phyloP scores from a whole-genome alignment of 495 filamentous ascomycete species.

The Penicillium desertorum region DNA sequence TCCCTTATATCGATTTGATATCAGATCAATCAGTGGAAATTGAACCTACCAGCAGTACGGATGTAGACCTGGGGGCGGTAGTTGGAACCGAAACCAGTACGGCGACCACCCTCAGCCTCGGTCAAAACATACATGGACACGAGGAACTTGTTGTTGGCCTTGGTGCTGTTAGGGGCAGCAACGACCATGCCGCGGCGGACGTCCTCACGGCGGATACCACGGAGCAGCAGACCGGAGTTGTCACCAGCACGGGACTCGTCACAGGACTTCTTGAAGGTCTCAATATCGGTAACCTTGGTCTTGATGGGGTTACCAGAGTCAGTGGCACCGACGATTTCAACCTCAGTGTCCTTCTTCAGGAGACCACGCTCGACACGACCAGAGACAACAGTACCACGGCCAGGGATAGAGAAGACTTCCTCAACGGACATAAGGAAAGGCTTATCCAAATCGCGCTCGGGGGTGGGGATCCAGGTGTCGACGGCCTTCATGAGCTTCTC shows the following conservation, averaged over 20 bases:
- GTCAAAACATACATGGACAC: conserved; percentile 93
- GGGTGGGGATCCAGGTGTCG: conserved; percentile 95
- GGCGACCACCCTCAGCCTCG: conserved; percentile 96
- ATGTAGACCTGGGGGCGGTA: conserved; percentile 96
- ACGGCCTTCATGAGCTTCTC: conserved; percentile 86
- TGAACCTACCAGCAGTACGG: conserved; percentile 72
- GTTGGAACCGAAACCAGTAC: conserved; percentile 88
- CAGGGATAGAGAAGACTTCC: conserved; percentile 97
- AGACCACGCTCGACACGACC: conserved; percentile 95
- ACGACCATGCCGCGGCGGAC: conserved; percentile 92
- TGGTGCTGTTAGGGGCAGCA: conserved; percentile 70
- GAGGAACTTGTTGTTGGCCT: conserved; percentile 85
- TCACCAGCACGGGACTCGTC: conserved; percentile 92
- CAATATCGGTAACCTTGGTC: conserved; percentile 98
- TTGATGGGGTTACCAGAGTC: conserved; percentile 65
- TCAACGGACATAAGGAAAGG: conserved; percentile 98
- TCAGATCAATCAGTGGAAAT: background rate
- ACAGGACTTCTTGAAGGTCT: conserved; percentile 99
- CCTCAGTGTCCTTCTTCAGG: conserved; percentile 87
- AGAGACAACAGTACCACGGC: conserved; percentile 94
- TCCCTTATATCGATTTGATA: background rate
- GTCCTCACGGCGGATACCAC: conserved; percentile 92
- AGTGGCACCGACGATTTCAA: conserved; percentile 85
- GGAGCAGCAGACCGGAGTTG: conserved; percentile 96
- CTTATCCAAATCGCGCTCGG: conserved; percentile 86